Evolutionary conservation across 192 early-diverging fungal species (phyloP).

Genomic region (Podila epicladia): DNA sequence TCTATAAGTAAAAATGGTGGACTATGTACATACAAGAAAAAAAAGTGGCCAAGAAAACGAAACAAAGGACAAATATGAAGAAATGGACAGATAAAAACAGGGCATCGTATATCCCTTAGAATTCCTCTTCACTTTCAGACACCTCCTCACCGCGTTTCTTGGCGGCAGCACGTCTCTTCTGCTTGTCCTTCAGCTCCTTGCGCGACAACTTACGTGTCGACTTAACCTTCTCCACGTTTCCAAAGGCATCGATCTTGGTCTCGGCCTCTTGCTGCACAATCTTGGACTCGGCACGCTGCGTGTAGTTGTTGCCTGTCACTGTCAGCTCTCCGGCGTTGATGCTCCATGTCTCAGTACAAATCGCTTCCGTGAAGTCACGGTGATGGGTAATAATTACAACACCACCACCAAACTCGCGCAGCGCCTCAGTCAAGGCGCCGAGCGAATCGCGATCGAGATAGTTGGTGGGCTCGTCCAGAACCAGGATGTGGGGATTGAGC

Average conservation of each 20-base stretch:
- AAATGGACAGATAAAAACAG: background rate
- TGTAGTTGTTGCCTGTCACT: conserved; percentile 57
- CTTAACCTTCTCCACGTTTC: conserved; percentile 75
- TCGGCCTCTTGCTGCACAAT: conserved; percentile 53
- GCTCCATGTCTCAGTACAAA: conserved; percentile 78
- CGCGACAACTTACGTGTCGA: conserved; percentile 59
- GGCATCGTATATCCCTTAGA: conserved; percentile 27
- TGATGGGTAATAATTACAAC: conserved; percentile 85
- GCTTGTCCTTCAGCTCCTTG: conserved; percentile 59
- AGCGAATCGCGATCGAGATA: conserved; percentile 69
- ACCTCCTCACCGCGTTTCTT: conserved; percentile 62
- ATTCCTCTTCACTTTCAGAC: conserved; percentile 26
- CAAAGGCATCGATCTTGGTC: conserved; percentile 68
- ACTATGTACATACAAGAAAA: background rate
- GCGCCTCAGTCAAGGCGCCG: conserved; percentile 74
- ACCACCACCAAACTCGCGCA: conserved; percentile 77
- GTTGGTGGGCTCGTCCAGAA: conserved; percentile 89
- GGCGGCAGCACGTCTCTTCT: conserved; percentile 58
- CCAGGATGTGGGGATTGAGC: conserved; percentile 88
- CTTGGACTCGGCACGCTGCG: conserved; percentile 47
- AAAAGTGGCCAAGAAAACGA: too few species aligned
- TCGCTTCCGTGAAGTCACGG: conserved; percentile 76
- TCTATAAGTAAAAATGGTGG: background rate
- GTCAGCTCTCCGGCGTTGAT: conserved; percentile 67
- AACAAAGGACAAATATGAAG: too few species aligned